Conservation (phyloP, 352 stramenopile genomes). For the Pythium oligandrum region DNA sequence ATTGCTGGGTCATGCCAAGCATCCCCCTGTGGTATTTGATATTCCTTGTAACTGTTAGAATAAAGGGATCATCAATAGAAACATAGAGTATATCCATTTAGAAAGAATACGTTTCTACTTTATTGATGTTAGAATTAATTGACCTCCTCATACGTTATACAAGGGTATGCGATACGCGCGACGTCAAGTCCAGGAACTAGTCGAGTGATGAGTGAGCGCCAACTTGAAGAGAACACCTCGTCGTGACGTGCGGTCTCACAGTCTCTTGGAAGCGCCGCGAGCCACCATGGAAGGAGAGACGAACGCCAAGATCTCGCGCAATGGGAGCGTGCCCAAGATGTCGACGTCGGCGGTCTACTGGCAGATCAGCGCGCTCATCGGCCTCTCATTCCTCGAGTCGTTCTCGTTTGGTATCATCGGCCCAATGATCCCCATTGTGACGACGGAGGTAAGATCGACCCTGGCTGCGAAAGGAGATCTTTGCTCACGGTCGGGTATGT, state of each 20-base stretch:
- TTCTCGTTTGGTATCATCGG: constrained; percentile 62
- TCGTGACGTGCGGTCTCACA: too few relatives aligned
- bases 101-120: background rate
- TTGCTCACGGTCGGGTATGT: background rate
- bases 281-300: too few relatives aligned
- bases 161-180: too few relatives aligned
- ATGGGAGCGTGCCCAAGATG: background rate
- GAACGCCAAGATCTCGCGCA: too few relatives aligned
- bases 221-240: too few relatives aligned
- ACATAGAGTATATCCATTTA: background rate
- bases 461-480: background rate
- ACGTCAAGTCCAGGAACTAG: too few relatives aligned
- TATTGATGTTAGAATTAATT: background rate
- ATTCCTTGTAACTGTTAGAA: constrained; percentile 50
- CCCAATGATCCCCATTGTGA: constrained; percentile 60
- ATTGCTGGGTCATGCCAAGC: constrained; percentile 44
- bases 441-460: constrained; percentile 37
- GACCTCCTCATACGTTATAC: background rate
- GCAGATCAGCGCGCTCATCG: constrained; percentile 36
- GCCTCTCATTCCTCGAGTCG: constrained; percentile 40
- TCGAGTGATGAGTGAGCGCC: too few relatives aligned
- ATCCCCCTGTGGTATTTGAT: constrained; percentile 75
- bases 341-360: constrained; percentile 13
- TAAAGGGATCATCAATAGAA: background rate
- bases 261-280: too few relatives aligned